Base-by-base conservation (phyloP, 1,284 basidiomycete species). In the Cystobasidiaceae sp. region DNA sequence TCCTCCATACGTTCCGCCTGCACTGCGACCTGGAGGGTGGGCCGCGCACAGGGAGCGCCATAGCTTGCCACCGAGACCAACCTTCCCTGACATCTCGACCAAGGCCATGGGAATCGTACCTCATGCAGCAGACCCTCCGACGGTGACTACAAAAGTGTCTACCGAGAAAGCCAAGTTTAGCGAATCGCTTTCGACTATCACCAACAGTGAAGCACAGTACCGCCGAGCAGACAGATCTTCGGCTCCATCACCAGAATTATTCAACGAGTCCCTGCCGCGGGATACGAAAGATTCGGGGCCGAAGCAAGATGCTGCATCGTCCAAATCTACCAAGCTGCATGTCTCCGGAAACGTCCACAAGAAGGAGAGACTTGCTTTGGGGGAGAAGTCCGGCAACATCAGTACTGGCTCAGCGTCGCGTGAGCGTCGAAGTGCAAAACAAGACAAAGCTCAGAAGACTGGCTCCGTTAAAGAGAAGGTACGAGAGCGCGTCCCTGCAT, bases 201-300 rank as follows among this genome's bases (percentile, higher is more conserved):
- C 21, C 3, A 28, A 4, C 5, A 44, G 21, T 13, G 54, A 56
- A 23, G 54, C 32, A 27, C 28, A 56, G 8, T 37, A 25, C 19
- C 25, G 54, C 13, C 54, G 54, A 6, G 9, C 33, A n/a, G n/a
- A 56, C n/a, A 28, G 54, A 21, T 56, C 54, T 3, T 32, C 32
- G 9, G 54, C 54, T 17, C 54, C 54, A 4, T 56, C 54, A 30
- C 54, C 54, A 17, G 54, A 56, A 44, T 27, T 17, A n/a, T 39
- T 34, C 21, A 50, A 34, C 5, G 30, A 52, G 39, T 19, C 39
- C 39, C 4, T 41, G 39, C 39, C 39, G 39, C 39, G 15, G 19
- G n/a, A n/a, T n/a, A n/a, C n/a, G n/a, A n/a, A n/a, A n/a, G n/a
- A n/a, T n/a, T n/a, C n/a, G n/a, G n/a, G n/a, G n/a, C n/a, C n/a